Conservation (phyloP, 768 basidiomycete species). For the Steccherinum ochraceum region DNA sequence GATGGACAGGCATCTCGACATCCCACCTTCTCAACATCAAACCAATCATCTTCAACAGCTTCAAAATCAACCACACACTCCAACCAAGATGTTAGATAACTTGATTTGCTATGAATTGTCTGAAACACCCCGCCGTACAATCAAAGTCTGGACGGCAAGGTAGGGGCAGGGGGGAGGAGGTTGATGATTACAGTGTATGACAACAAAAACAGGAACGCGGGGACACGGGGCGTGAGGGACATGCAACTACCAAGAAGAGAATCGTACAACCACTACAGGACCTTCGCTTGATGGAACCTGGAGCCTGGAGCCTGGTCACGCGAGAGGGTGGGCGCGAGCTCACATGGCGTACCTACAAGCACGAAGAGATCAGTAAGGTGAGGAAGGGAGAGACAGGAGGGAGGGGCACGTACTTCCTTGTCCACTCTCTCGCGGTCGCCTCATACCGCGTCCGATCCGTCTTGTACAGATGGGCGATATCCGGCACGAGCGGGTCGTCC, state of each 20-base stretch:
- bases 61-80: not conserved
- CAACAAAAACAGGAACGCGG: not conserved
- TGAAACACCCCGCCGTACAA: no score
- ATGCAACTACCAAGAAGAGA: not conserved
- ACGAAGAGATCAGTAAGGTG: not conserved
- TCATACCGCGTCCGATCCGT: constrained; percentile 96
- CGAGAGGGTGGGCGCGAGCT: constrained; percentile 3
- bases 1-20: no score
- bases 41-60: not conserved
- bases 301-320: not conserved
- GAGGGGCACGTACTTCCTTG: constrained; percentile 76
- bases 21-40: not conserved
- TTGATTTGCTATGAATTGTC: not conserved
- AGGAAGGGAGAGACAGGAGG: not conserved
- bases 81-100: no score
- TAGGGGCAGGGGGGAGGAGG: not conserved
- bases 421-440: constrained; percentile 98
- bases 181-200: not conserved
- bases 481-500: constrained; percentile 97
- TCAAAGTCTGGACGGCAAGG: not conserved
- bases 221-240: not conserved
- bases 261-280: not conserved
- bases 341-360: constrained; percentile 48
- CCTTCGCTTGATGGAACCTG: not conserved
- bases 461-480: constrained; percentile 99